A percentile compares a stretch with the other conserved stretches of the same genome.
Conservation (phyloP, 352 stramenopile species). For the Achlya hypogyna region DNA sequence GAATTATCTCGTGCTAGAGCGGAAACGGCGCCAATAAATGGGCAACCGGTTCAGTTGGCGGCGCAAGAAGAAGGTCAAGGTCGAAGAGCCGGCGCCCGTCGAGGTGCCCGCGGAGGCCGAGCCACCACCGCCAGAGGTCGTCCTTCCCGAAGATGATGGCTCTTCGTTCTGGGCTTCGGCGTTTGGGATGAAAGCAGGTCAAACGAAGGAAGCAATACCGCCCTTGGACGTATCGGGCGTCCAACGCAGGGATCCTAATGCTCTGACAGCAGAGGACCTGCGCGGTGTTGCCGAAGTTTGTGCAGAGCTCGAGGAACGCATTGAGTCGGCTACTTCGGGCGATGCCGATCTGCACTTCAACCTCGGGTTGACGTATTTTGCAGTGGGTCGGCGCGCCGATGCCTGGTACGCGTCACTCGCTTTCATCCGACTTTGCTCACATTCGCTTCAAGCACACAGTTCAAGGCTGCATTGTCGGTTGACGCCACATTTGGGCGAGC, state of each 20-base stretch:
- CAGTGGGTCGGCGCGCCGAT: background rate
- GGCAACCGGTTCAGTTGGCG: constrained; percentile 13
- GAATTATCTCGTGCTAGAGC: background rate
- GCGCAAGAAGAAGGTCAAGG: background rate
- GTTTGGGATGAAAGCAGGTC: background rate
- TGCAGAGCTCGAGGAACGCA: background rate
- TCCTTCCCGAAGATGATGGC: constrained; percentile 2
- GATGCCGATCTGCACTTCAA: constrained; percentile 9
- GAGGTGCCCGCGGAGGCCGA: background rate
- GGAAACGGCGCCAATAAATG: background rate
- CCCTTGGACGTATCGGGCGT: constrained; percentile 1
- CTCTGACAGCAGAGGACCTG: background rate
- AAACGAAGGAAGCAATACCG: background rate
- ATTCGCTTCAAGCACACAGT: background rate
- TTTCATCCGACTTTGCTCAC: background rate
- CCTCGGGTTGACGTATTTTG: background rate
- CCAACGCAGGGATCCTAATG: background rate
- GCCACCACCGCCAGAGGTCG: background rate
- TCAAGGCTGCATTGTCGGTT: background rate
- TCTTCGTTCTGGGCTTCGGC: constrained; percentile 6
- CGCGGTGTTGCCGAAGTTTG: background rate
- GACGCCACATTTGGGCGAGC: constrained; percentile 16
- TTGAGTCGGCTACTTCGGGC: background rate
- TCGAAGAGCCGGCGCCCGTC: background rate
- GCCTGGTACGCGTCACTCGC: constrained; percentile 1